Evolutionary conservation across 768 basidiomycete species (phyloP), one percentile per base, ranked within the genome.

Genomic region (Trametes gibbosa): DNA sequence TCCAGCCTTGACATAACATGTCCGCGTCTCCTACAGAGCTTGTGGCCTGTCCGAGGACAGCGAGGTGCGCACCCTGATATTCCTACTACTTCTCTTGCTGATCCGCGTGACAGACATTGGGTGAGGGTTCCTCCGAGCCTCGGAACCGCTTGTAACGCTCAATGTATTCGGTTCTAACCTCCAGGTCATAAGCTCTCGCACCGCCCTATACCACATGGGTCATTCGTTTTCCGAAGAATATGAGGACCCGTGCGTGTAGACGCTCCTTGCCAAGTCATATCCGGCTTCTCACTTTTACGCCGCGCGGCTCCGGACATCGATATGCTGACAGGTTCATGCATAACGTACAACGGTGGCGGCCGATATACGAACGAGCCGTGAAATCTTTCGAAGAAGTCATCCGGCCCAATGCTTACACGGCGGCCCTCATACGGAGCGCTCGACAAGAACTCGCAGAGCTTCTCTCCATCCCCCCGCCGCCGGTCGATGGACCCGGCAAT

Each of bases 21-120:
- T 25, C 47, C 17, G 37, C 37, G 13, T 27, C 19, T 19, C 46
- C 34, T 63, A 14, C 63, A 89, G 88, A 88, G 68, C 74, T 85
- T 24, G 86, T 87, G 23, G 84, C 87, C n/a, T 90, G 88, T 66
- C 88, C 88, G 19, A 76, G 87, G 51, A 76, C 77, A 23, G 84
- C 84, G 35, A 83, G 85, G 86, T 87, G 69, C 50, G 45, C 53
- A 21, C 35, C 21, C 8, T 29, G 39, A 51, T 39, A 40, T 41
- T 37, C 27, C 50, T 23, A 27, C 21, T 35, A 34, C 41, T 52
- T 56, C 40, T 51, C 47, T 57, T 65, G 51, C 59, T 62, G 29
- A 60, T 53, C 27, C 35, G 24, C 46, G 54, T 23, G 50, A 19
- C 58, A 87, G 85, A 67, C 86, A 89, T 67, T 89, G 85, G 86